Conservation (phyloP, 2,329 filamentous ascomycete species). For the Fusarium avenaceum region DNA sequence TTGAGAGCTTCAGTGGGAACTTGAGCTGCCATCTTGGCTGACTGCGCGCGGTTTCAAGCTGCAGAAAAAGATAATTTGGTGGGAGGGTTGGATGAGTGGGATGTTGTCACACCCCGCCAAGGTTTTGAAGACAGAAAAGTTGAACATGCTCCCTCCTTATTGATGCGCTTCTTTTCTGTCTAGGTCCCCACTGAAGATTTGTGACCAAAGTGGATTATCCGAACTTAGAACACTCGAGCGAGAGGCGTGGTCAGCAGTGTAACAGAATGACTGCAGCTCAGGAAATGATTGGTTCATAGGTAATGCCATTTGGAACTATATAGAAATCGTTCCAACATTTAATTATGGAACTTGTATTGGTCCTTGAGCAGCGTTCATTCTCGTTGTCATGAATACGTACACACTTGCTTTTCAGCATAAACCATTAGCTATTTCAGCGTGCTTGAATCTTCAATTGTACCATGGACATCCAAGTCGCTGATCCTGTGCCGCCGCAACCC, state of each 20-base stretch:
- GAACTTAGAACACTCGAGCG: constrained; percentile 15
- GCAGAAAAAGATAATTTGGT: constrained; percentile 43
- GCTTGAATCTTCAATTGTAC: no score
- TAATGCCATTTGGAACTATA: neutral
- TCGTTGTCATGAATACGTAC: no score
- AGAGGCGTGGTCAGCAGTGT: constrained; percentile 22
- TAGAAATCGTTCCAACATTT: neutral
- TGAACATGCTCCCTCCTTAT: neutral
- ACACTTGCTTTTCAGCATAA: neutral
- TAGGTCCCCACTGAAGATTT: constrained; percentile 43
- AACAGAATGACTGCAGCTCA: neutral
- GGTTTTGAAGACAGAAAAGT: constrained; percentile 41
- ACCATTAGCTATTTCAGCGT: neutral
- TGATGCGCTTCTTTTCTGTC: constrained; percentile 9
- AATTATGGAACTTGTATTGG: neutral
- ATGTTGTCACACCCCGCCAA: constrained; percentile 47
- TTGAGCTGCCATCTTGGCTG: constrained; percentile 60
- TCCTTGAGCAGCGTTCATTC: no score
- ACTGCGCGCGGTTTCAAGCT: constrained; percentile 35
- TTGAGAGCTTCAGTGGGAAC: constrained; percentile 60
- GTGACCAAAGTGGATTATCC: constrained; percentile 43
- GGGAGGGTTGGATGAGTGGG: constrained; percentile 36
- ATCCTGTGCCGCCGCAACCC: constrained; percentile 21
- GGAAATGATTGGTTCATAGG: constrained; percentile 7
- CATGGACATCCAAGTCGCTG: neutral